phyloP scores from a whole-genome alignment of 805 yeast genomes.

The Blastobotrys mokoenaii region DNA sequence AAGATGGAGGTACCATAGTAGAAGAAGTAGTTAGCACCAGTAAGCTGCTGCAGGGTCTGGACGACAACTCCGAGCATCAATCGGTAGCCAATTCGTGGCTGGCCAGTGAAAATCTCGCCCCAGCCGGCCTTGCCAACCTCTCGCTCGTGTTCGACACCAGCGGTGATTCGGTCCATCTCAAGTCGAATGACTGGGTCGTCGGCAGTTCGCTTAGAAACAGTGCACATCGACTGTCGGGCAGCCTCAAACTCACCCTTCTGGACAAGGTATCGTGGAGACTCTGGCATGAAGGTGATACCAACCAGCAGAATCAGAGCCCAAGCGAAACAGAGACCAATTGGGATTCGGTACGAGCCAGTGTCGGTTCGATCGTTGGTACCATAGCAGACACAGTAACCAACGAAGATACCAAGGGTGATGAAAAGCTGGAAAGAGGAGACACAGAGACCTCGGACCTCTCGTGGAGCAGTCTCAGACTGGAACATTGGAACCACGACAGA shows the following conservation, averaged over 20 bases:
- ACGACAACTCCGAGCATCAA: slow-evolving; percentile 36
- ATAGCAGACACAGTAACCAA: slow-evolving; percentile 64
- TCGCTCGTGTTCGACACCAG: slow-evolving; percentile 42
- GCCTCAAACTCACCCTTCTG: slow-evolving; percentile 46
- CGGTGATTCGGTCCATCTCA: slow-evolving; percentile 31
- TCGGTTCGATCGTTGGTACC: slow-evolving; percentile 44
- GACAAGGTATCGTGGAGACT: slow-evolving; percentile 65
- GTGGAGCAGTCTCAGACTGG: slow-evolving; percentile 73
- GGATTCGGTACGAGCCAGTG: slow-evolving; percentile 58
- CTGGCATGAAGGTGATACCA: slow-evolving; percentile 68
- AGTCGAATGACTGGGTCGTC: slow-evolving; percentile 28
- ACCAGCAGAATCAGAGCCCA: slow-evolving; percentile 55
- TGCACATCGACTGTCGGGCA: slow-evolving; percentile 49
- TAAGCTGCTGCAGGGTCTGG: slow-evolving; percentile 51
- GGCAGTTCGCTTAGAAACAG: slow-evolving; percentile 30
- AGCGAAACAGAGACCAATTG: slow-evolving; percentile 61
- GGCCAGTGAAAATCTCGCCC: slow-evolving; percentile 42
- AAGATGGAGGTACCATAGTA: slow-evolving; percentile 58
- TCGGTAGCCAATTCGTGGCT: slow-evolving; percentile 36
- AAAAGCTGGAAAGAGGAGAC: slow-evolving; percentile 72
- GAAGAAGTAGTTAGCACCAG: slow-evolving; percentile 62
- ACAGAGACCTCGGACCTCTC: slow-evolving; percentile 68
- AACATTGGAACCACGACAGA: slow-evolving; percentile 73
- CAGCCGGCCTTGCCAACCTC: slow-evolving; percentile 44
- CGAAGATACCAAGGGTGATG: slow-evolving; percentile 61